These are phyloP conservation scores for Populus davidiana DNA, from an alignment of 345 rosid genomes.

Conservation along the genomic window DNA sequence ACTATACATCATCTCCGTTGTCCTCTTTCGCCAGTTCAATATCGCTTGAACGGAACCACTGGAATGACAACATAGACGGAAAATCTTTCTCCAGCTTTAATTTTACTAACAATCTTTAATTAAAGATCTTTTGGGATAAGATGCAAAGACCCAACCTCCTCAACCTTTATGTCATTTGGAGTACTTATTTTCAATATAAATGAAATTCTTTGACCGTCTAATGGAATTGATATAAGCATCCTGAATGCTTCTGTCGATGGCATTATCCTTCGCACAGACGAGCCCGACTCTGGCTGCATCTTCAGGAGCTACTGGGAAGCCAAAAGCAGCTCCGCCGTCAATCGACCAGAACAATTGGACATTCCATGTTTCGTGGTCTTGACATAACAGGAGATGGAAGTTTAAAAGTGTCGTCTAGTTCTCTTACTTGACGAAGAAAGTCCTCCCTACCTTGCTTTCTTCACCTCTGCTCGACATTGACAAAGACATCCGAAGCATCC, in stretches of 20 bases:
- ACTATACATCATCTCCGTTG: constrained; percentile 57
- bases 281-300: constrained; percentile 37
- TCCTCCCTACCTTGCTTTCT: constrained; percentile 40
- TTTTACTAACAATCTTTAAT: constrained; percentile 44
- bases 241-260: constrained; percentile 47
- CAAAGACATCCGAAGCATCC: constrained; percentile 50
- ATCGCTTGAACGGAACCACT: constrained; percentile 48
- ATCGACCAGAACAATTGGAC: constrained; percentile 47
- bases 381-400: constrained; percentile 25
- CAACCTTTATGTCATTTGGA: constrained; percentile 20
- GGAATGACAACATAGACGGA: constrained; percentile 43
- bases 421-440: constrained; percentile 24
- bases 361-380: constrained; percentile 41
- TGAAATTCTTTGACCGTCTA: constrained; percentile 44
- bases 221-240: constrained; percentile 50
- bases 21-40: constrained; percentile 47
- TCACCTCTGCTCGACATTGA: constrained; percentile 55
- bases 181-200: constrained; percentile 51
- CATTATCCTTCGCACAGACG: constrained; percentile 31
- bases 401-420: constrained; percentile 18
- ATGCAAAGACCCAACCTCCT: constrained; percentile 36
- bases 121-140: constrained; percentile 52
- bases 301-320: constrained; percentile 34
- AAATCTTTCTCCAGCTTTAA: constrained; percentile 48
- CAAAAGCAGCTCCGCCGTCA: constrained; percentile 46